A percentile compares a stretch with the other conserved stretches of the same genome.
These are phyloP conservation scores for Sporisorium exsertum DNA, from an alignment of 1,284 basidiomycete genomes.

Conservation along the genomic window DNA sequence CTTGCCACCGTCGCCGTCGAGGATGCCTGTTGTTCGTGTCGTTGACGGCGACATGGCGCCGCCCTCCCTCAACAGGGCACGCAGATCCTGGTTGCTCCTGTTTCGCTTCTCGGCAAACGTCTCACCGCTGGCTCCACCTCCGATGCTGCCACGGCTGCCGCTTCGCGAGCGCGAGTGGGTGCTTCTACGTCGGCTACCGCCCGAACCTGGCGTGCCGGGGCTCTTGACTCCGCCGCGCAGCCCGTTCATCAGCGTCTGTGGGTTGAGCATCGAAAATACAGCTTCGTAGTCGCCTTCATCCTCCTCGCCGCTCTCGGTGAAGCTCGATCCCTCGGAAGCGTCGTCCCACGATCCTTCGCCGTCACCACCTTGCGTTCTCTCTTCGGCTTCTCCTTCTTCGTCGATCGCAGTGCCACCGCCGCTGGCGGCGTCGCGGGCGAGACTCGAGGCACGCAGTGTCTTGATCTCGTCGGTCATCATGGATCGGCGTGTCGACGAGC, in stretches of 20 bases:
- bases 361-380: constrained; percentile 26
- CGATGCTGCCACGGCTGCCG: constrained; percentile 47
- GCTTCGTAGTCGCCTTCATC: constrained; percentile 67
- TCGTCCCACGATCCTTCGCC: constrained; percentile 44
- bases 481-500: constrained; percentile 47
- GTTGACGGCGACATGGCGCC: constrained; percentile 54
- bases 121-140: constrained; percentile 37
- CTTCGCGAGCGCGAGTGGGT: constrained; percentile 56
- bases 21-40: constrained; percentile 18
- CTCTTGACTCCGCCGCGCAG: constrained; percentile 39
- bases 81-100: constrained; percentile 56
- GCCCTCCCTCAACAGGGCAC: constrained; percentile 54
- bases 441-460: constrained; percentile 22
- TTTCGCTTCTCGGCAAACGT: constrained; percentile 65
- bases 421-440: constrained; percentile 11
- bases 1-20: constrained; percentile 24
- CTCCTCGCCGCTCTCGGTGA: constrained; percentile 49
- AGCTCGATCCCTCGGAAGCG: constrained; percentile 41
- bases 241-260: constrained; percentile 28
- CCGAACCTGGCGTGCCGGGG: constrained; percentile 45
- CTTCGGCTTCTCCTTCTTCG: constrained; percentile 28
- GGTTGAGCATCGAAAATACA: constrained; percentile 63
- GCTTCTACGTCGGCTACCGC: constrained; percentile 32
- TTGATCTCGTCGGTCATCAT: constrained; percentile 48
- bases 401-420: constrained; percentile 25